phyloP scores from a whole-genome alignment of 441 rosid species.

The Adansonia madagascariensis region DNA sequence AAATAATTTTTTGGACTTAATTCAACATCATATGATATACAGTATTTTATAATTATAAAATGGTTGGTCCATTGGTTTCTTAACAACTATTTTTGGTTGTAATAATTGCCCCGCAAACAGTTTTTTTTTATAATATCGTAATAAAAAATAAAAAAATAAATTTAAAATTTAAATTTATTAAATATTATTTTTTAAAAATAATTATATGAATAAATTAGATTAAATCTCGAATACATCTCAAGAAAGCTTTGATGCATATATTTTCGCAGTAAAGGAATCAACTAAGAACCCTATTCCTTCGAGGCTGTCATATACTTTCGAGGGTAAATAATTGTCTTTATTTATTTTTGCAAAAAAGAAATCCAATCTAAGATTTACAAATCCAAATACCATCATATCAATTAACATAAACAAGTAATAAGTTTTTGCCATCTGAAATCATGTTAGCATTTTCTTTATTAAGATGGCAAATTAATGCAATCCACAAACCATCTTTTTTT shows the following conservation, averaged over 20 bases:
- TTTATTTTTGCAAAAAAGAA: background rate
- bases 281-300: too few relatives aligned
- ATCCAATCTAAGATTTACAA: background rate
- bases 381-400: background rate
- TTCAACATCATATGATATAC: background rate
- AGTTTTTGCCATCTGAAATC: background rate
- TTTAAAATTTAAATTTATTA: too few relatives aligned
- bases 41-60: background rate
- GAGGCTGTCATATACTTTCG: too few relatives aligned
- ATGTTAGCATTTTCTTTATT: background rate
- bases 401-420: background rate
- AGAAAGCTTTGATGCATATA: too few relatives aligned
- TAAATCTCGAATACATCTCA: too few relatives aligned
- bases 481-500: too few relatives aligned
- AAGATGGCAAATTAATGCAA: background rate
- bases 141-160: too few relatives aligned
- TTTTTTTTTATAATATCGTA: too few relatives aligned
- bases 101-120: background rate
- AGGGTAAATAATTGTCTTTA: too few relatives aligned
- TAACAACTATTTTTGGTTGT: constrained; percentile 28
- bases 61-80: background rate
- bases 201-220: too few relatives aligned
- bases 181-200: too few relatives aligned
- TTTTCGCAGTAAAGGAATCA: too few relatives aligned
- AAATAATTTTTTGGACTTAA: background rate